Base-by-base conservation (phyloP, 2,329 filamentous ascomycete genomes). In the Apiospora rasikravindrae region DNA sequence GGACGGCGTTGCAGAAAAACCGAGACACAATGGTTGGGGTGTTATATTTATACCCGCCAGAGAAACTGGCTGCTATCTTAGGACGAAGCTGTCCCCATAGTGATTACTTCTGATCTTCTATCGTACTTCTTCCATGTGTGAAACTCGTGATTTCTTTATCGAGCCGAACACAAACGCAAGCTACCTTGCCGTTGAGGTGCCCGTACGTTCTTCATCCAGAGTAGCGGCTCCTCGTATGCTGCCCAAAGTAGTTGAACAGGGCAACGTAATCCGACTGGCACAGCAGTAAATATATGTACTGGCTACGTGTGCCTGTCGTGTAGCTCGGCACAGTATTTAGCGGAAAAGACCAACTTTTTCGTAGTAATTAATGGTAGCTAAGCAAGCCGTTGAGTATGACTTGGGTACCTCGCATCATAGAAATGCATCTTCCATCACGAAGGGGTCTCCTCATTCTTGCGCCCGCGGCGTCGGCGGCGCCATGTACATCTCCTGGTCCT, bases 401-500 rank as follows among this genome's bases (percentile, higher is more conserved):
- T 40, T 40, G n/a, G 8, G 5, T 37, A 37, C 33, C 33, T 37
- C 5, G 33, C 33, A 37, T 37, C 8, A 37, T 37, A 37, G 10
- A 10, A 14, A 42, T 51, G 5, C 49, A 51, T 51, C 47, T 16
- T 47, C 22, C 45, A 24, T 51, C 49, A 51, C 13, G n/a, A 24
- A 51, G n/a, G 5, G n/a, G n/a, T 22, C 26, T 61, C 8, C 33
- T 64, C 57, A 37, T 64, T 64, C 57, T 33, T 64, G 57, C 4
- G 29, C 33, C 22, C 57, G 57, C 10, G 57, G 57, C 19, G 57
- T 37, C 33, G 57, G 57, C 10, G 53, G 66, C 53, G 67, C 44
- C 67, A 69, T 49, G 44, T 45, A 49, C 45, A 69, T 57, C n/a
- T 83, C 81, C 67, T 86, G 86, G 19, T 85, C 87, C 77, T 90